These are phyloP conservation scores for Austroboletus festivus DNA, from an alignment of 768 basidiomycete species.

Conservation along the genomic window DNA sequence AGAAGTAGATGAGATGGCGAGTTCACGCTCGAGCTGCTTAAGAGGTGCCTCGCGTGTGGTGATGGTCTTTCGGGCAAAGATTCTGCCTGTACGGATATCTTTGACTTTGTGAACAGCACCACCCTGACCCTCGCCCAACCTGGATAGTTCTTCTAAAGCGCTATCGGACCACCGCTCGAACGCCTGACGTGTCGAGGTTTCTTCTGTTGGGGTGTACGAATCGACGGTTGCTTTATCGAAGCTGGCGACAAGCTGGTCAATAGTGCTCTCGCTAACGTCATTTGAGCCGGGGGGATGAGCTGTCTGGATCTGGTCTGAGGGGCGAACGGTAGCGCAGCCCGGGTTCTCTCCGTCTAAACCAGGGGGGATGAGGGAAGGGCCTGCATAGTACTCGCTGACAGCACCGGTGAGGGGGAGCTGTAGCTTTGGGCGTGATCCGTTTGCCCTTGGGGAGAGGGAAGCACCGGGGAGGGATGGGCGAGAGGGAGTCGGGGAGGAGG, in stretches of 20 bases:
- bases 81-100: conserved; percentile 71
- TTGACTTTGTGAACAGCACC: conserved; percentile 94
- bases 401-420: conserved; percentile 31
- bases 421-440: conserved; percentile 33
- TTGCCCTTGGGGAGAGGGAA: conserved; percentile 17
- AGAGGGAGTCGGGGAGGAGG: conserved; percentile 32
- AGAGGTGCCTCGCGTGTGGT: conserved; percentile 86
- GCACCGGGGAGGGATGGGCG: conserved; percentile 32
- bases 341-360: conserved; percentile 36
- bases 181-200: conserved; percentile 27
- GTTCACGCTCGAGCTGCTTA: conserved; percentile 89
- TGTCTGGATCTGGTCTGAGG: conserved; percentile 34
- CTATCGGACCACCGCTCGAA: conserved; percentile 59
- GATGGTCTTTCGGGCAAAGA: conserved; percentile 95
- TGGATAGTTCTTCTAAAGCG: conserved; percentile 67
- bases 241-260: conserved; percentile 35
- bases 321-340: conserved; percentile 43
- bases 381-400: conserved; percentile 32
- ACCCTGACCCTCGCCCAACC: conserved; percentile 93
- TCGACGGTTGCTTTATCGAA: conserved; percentile 31
- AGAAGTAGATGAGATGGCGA: conserved; percentile 84
- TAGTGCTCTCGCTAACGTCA: conserved; percentile 32
- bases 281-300: conserved; percentile 27
- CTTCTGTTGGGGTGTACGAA: conserved; percentile 35
- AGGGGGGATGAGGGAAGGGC: conserved; percentile 32